Evolutionary conservation across 2,329 filamentous ascomycete species (phyloP).

Genomic region (Venturia oleaginea): DNA sequence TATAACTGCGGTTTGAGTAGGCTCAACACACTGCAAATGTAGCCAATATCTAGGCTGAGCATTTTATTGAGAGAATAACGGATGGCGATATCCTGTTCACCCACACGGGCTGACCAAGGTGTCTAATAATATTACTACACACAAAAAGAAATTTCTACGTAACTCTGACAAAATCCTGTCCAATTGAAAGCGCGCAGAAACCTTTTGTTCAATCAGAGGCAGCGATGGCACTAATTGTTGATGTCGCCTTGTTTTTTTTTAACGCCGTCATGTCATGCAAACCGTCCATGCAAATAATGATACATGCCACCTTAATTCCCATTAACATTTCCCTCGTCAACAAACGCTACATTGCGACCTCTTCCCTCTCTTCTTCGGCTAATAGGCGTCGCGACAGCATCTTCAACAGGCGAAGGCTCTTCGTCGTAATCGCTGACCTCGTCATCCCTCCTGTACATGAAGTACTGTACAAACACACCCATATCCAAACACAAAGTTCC

Average conservation of each 20-base stretch:
- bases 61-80: neutral
- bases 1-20: neutral
- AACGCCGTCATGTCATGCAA: neutral
- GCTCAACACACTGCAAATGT: neutral
- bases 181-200: too few relatives aligned
- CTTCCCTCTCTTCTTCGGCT: neutral
- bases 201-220: too few relatives aligned
- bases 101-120: neutral
- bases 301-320: neutral
- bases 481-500: conserved; percentile 80
- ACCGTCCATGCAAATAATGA: neutral
- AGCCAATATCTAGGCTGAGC: neutral
- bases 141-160: too few relatives aligned
- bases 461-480: conserved; percentile 85
- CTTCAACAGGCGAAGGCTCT: neutral
- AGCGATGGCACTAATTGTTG: too few relatives aligned
- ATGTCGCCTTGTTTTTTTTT: neutral
- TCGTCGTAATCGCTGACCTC: conserved; percentile 3
- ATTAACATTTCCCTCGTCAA: neutral
- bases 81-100: neutral
- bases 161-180: too few relatives aligned
- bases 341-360: neutral
- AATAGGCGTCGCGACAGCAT: neutral
- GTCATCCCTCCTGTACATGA: conserved; percentile 54
- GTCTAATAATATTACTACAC: neutral